Percentiles rank a stretch among this genome's conserved stretches.
phyloP scores from a whole-genome alignment of 108 stramenopile species.

The Aurantiochytrium sp. region DNA sequence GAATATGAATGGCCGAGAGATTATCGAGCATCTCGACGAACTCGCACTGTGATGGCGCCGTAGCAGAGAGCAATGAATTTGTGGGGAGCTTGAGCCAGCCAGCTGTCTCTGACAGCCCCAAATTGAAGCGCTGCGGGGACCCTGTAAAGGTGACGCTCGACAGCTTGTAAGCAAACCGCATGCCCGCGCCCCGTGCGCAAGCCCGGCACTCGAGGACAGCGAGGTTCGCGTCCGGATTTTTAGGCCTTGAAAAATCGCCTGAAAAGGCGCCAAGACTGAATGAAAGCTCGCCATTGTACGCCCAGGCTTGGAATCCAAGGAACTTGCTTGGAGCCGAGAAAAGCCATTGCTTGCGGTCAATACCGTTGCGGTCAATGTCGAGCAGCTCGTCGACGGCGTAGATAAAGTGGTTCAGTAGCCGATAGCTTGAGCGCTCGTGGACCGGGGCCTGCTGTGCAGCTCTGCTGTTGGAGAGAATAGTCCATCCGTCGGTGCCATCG shows the following conservation, averaged over 20 bases:
- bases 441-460: slow-evolving; percentile 24
- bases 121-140: slow-evolving; percentile 28
- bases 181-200: slow-evolving; percentile 45
- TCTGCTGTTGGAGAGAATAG: slow-evolving; percentile 28
- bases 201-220: slow-evolving; percentile 48
- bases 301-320: slow-evolving; percentile 46
- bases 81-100: slow-evolving; percentile 57
- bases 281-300: slow-evolving; percentile 49
- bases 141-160: slow-evolving; percentile 33
- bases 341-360: slow-evolving; percentile 49
- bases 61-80: slow-evolving; percentile 38
- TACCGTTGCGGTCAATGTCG: slow-evolving; percentile 30
- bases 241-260: slow-evolving; percentile 45
- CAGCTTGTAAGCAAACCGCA: slow-evolving; percentile 45
- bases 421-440: slow-evolving; percentile 41
- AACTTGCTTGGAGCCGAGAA: slow-evolving; percentile 47
- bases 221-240: slow-evolving; percentile 35
- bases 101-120: slow-evolving; percentile 34
- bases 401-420: slow-evolving; percentile 50
- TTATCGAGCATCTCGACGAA: slow-evolving; percentile 46
- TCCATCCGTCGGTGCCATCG: slow-evolving; percentile 38
- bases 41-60: slow-evolving; percentile 39
- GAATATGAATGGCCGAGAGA: slow-evolving; percentile 36
- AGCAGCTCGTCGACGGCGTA: slow-evolving; percentile 48
- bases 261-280: slow-evolving; percentile 55